Evolutionary conservation across 1,139 yeast genomes (phyloP), one percentile per base, ranked within the genome.

Genomic region (Blastobotrys ciferrii): DNA sequence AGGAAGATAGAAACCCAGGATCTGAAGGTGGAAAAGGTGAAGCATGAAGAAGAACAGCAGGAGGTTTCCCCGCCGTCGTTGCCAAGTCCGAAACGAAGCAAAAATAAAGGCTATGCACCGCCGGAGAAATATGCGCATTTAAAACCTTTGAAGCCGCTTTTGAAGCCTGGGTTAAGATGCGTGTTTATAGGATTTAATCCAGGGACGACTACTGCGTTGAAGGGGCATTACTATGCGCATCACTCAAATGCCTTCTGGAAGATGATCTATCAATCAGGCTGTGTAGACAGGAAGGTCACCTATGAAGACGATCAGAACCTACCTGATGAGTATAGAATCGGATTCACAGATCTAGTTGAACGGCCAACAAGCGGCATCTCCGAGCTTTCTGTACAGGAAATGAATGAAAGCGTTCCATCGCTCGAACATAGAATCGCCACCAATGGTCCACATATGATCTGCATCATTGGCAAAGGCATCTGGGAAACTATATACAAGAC

Each of bases 151-250:
- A 17, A 69, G 67, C 61, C 68, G 62, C 46, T 68, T 48, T 53
- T 68, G 39, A 35, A 58, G 57, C 58, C 69, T 54, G 59, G 64
- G 49, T 54, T 71, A 31, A 55, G 58, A 3, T 61, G 84, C 2
- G 70, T 85, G 2, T 84, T 85, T 57, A 74, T 85, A 1, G 95
- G 95, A 0, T 84, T 75, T 68, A 85, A 85, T 57, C 95, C 95
- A 0, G 88, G 92, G 1, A 66, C 81, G 2, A 75, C 75, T 58
- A 82, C 92, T 0, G 80, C 88, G 0, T 58, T 69, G 23, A 67
- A 71, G 11, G 89, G 86, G 42, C 92, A 84, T 60, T 82, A 84
- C 60, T 85, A 82, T 61, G 94, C 94, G 0, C 92, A 85, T 58
- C 78, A 70, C 32, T 74, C 87, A 4, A 85, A 85, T 59, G 64